A percentile compares a stretch with the other conserved stretches of the same genome.
These are phyloP conservation scores for Cornus kousa DNA, from an alignment of 148 eudicot genomes.

Conservation along the genomic window DNA sequence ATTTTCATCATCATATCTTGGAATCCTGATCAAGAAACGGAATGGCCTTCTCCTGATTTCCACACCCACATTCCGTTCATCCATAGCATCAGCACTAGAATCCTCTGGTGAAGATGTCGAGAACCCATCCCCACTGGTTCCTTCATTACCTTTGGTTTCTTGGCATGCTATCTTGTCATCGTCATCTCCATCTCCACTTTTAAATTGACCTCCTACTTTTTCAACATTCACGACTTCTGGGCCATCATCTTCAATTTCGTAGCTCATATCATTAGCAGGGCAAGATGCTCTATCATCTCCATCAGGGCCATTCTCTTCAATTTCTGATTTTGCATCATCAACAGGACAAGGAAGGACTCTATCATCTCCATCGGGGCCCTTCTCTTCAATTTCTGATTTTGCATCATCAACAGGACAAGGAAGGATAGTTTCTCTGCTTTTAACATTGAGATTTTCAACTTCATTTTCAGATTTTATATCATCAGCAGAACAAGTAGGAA, in stretches of 20 bases:
- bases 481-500: conserved; percentile 6
- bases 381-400: conserved; percentile 19
- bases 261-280: conserved; percentile 15
- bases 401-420: conserved; percentile 17
- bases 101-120: conserved; percentile 33
- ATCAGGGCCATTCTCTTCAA: conserved; percentile 18
- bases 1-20: conserved; percentile 68
- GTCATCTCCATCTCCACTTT: conserved; percentile 17
- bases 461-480: conserved; percentile 11
- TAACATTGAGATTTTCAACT: conserved; percentile 8
- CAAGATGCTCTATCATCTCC: conserved; percentile 21
- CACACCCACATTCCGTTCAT: conserved; percentile 31
- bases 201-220: conserved; percentile 11
- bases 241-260: conserved; percentile 21
- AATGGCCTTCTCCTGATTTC: conserved; percentile 55
- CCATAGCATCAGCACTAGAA: conserved; percentile 29
- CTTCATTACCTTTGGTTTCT: conserved; percentile 29
- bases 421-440: background rate
- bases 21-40: conserved; percentile 66
- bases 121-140: conserved; percentile 20
- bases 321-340: conserved; percentile 13
- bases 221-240: conserved; percentile 20
- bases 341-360: conserved; percentile 10
- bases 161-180: conserved; percentile 16
- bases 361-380: conserved; percentile 21